Evolutionary conservation across 2,329 filamentous ascomycete genomes (phyloP), one percentile per base, ranked within the genome.

Genomic region (Fonsecaea pedrosoi): DNA sequence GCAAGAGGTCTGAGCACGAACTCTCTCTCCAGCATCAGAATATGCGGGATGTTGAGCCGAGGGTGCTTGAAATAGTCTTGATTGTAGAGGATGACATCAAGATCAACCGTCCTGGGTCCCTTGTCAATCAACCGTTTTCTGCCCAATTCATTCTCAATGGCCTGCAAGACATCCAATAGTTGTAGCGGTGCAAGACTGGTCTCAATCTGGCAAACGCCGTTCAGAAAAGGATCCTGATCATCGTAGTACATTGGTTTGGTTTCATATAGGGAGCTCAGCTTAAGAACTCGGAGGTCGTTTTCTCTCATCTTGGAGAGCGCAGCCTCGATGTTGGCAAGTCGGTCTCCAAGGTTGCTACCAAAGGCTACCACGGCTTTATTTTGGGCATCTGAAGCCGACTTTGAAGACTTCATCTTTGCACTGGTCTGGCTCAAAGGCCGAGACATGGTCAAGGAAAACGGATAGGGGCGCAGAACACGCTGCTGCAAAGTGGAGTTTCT

Each of bases 211-310:
- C 42, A 73, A 32, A 89, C 94, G 21, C 93, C 95, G 76, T 99
- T 99, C 56, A 97, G 82, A 76, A 99, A 99, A 35, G 87, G 86
- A 69, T 89, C 89, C 78, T 99, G 95, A 70, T 97, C 90, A 69
- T 91, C 82, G 70, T 97, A 91, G 78, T 99, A 99, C 95, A 99
- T 99, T 25, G 95, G 92, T 73, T 92, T 89, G 3, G 94, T 99
- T 81, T 98, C 93, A 86, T 95, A 99, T 2, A 99, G 83, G 68
- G 89, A 90, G 77, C 94, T 98, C 0, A 94, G 97, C 73, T 89
- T 85, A 74, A 87, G 85, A 45, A 99, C 86, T 61, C 80, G 86
- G 75, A 98, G 92, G 38, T 88, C 89, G 25, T 87, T 83, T 54
- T 83, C 81, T 70, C 91, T 87, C 87, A 99, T 92, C 75, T 90